Percentiles rank a stretch among this genome's conserved stretches.
Conservation (phyloP, 176 grass and related monocot genomes). For the Puccinellia tenuiflora region DNA sequence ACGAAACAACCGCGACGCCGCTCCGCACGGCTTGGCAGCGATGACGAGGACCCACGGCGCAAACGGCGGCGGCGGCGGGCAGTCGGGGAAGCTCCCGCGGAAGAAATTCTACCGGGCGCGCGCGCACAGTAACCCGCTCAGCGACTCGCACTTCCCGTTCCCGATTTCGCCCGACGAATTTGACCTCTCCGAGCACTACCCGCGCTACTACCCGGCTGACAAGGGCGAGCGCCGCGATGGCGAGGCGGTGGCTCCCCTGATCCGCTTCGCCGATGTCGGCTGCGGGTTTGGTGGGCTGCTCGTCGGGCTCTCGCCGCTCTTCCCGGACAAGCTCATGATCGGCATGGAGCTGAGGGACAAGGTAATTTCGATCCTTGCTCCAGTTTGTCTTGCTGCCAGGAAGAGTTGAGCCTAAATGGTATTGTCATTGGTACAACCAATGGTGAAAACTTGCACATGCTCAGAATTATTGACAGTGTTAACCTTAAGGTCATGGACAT, state of each 20-base stretch:
- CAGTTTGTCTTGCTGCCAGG: neutral
- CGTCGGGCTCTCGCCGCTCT: conserved; percentile 61
- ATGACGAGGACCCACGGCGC: conserved; percentile 28
- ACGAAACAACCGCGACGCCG: neutral
- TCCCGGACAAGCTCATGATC: conserved; percentile 84
- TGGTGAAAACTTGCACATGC: neutral
- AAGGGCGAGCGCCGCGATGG: neutral
- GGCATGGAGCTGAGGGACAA: conserved; percentile 97
- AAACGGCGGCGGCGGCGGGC: neutral
- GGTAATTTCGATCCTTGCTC: conserved; percentile 18
- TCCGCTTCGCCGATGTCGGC: conserved; percentile 73
- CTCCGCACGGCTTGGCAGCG: too few species aligned
- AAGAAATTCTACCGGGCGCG: conserved; percentile 84
- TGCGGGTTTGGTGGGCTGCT: conserved; percentile 80
- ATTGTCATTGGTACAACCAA: neutral
- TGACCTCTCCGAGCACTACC: conserved; percentile 67
- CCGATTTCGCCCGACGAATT: conserved; percentile 62
- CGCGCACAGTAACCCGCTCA: conserved; percentile 89
- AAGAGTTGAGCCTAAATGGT: neutral
- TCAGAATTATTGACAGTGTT: neutral
- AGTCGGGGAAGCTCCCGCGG: conserved; percentile 49
- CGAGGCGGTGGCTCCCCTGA: neutral
- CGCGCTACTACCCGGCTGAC: conserved; percentile 41
- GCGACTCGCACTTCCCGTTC: conserved; percentile 92
- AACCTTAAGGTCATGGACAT: neutral